Conservation (phyloP, 1,284 basidiomycete genomes). For the Cutaneotrichosporon sp. region DNA sequence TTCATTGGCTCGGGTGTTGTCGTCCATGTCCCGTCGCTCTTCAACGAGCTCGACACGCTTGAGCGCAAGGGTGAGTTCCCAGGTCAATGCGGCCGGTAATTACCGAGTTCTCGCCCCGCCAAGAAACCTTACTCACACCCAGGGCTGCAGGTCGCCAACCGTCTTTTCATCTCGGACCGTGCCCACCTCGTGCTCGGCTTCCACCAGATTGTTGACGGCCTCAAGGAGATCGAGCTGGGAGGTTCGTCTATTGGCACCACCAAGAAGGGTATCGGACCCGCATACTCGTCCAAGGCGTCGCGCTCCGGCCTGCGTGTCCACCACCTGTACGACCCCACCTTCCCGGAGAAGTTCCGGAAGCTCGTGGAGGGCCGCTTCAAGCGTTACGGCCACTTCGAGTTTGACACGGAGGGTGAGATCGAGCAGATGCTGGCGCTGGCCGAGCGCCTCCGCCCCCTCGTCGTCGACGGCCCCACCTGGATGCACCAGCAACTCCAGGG, state of each 20-base stretch:
- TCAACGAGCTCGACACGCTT: slow-evolving; percentile 83
- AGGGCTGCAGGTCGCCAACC: slow-evolving; percentile 81
- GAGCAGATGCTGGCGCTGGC: slow-evolving; percentile 85
- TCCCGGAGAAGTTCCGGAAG: slow-evolving; percentile 88
- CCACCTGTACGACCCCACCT: slow-evolving; percentile 88
- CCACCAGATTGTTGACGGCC: slow-evolving; percentile 97
- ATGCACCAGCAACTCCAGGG: slow-evolving; percentile 54
- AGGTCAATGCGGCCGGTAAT: neutral
- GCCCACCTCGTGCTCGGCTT: slow-evolving; percentile 98
- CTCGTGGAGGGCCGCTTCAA: slow-evolving; percentile 97
- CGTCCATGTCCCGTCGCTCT: slow-evolving; percentile 91
- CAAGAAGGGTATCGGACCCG: slow-evolving; percentile 95
- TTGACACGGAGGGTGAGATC: slow-evolving; percentile 97
- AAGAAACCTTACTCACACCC: neutral
- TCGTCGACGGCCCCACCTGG: slow-evolving; percentile 52
- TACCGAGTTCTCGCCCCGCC: neutral
- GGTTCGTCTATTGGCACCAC: slow-evolving; percentile 94
- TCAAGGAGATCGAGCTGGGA: slow-evolving; percentile 96
- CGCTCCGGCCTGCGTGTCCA: slow-evolving; percentile 93
- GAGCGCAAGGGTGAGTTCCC: slow-evolving; percentile 67
- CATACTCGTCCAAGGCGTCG: slow-evolving; percentile 96
- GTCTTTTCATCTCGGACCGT: slow-evolving; percentile 90
- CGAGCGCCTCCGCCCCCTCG: slow-evolving; percentile 77
- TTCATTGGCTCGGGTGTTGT: slow-evolving; percentile 93
- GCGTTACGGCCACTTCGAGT: slow-evolving; percentile 96